phyloP scores from a whole-genome alignment of 441 rosid species.

The Arabidopsis lyrata region DNA sequence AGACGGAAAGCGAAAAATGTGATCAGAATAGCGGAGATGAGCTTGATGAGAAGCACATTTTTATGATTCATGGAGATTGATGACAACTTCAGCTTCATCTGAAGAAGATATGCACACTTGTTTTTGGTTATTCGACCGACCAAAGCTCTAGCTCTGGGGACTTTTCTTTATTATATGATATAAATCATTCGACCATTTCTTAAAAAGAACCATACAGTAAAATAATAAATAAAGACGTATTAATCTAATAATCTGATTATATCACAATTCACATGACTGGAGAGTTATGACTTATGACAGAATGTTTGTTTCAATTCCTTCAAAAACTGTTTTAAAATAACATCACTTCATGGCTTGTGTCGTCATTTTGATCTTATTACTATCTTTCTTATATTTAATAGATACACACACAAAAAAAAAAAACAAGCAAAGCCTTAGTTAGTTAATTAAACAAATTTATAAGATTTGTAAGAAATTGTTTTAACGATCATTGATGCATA shows the following conservation, averaged over 20 bases:
- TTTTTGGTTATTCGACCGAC: slow-evolving; percentile 36
- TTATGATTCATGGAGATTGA: slow-evolving; percentile 51
- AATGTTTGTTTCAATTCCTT: not conserved
- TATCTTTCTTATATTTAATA: not conserved
- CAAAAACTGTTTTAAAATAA: not conserved
- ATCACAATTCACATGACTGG: not conserved
- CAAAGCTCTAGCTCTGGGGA: not conserved
- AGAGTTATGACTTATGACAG: slow-evolving; percentile 2
- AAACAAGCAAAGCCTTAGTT: not conserved
- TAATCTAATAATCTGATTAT: slow-evolving; percentile 6
- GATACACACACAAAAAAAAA: not conserved
- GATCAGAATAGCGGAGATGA: slow-evolving; percentile 56
- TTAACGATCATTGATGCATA: not conserved
- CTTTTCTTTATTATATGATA: slow-evolving; percentile 15
- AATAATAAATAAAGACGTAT: not conserved
- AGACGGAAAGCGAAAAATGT: slow-evolving; percentile 65
- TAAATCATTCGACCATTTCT: slow-evolving; percentile 41
- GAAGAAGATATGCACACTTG: slow-evolving; percentile 12
- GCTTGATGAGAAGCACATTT: slow-evolving; percentile 59
- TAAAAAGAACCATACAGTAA: slow-evolving; percentile 18
- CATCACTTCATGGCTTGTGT: not conserved
- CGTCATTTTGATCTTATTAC: not conserved
- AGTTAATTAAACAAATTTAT: not conserved
- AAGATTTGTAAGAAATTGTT: not conserved
- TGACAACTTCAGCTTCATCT: slow-evolving; percentile 63